Evolutionary conservation across 371 early-diverging fungal genomes (phyloP).

Genomic region (Neoconidiobolus thromboides): DNA sequence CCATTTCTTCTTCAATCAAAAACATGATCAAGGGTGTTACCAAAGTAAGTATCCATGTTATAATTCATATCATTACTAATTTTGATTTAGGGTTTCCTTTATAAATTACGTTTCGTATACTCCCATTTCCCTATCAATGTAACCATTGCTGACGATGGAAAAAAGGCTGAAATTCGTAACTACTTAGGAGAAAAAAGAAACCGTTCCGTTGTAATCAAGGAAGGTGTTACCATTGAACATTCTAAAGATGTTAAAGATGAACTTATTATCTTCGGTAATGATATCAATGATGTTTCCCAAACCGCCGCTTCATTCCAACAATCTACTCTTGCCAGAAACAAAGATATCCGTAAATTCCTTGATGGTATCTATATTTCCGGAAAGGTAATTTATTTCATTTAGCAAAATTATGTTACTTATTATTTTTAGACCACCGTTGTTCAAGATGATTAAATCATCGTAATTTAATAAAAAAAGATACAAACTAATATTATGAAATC

Average conservation of each 20-base stretch:
- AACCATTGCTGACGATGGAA: constrained; percentile 66
- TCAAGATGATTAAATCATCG: constrained; percentile 1
- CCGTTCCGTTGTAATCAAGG: constrained; percentile 77
- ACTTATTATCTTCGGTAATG: constrained; percentile 88
- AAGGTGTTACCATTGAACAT: constrained; percentile 73
- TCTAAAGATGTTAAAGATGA: constrained; percentile 92
- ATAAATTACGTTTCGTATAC: constrained; percentile 98
- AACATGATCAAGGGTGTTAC: constrained; percentile 99
- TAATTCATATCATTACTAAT: neutral
- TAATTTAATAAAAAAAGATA: too few species aligned
- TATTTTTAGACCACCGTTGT: constrained; percentile 5
- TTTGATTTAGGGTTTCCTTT: constrained; percentile 71
- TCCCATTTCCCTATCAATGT: constrained; percentile 99
- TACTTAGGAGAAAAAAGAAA: constrained; percentile 97
- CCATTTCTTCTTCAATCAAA: constrained; percentile 88
- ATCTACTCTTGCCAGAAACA: constrained; percentile 68
- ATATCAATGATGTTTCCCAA: constrained; percentile 96
- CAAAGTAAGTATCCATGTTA: constrained; percentile 23
- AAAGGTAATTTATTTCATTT: constrained; percentile 12
- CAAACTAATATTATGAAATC: too few species aligned
- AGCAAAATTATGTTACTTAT: neutral
- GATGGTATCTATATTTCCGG: constrained; percentile 99
- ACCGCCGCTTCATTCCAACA: constrained; percentile 77
- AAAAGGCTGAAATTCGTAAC: constrained; percentile 94
- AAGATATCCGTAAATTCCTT: constrained; percentile 99